Base-by-base conservation (phyloP, 306 rosid genomes). In the Pyrus communis region DNA sequence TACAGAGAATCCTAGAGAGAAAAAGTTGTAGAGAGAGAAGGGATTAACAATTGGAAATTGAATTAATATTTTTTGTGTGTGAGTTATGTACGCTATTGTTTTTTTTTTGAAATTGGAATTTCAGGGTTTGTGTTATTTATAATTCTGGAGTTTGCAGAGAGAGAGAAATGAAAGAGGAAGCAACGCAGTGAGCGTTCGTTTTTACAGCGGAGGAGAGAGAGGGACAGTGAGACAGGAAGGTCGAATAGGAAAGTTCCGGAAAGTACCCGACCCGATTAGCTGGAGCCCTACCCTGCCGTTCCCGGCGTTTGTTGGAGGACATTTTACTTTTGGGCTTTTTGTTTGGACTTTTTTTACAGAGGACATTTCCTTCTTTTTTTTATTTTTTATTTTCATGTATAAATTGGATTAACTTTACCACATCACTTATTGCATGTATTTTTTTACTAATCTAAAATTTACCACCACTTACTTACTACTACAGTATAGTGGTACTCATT, bases 241-340 rank as follows among this genome's bases (percentile, higher is more conserved):
- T 18, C 22, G 81, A 71, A 46, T 76, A 38, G 52, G 78, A 82
- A 71, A 63, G 28, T 84, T 84, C 81, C 45, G 63, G 82, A 71
- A 15, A 76, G 0, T 54, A 49, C 46, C 82, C 83, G 86, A 82
- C 84, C 88, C 86, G 78, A 7, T 14, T 27, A 5, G 38, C 10
- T 4, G n/a, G 73, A 85, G 76, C 84, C 88, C 88, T 85, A 82
- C 69, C 82, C 74, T 77, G 27, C 11, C 45, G 12, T 2, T 42
- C 3, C 59, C 38, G 35, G 23, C 4, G 21, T 18, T 38, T 6
- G 12, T 1, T 18, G 7, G 43, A n/a, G 21, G 55, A 51, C 6
- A 51, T 7, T 51, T 51, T 15, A 51, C 9, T 15, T 17, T 18
- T 51, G 55, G 55, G 55, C 55, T 15, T 49, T 49, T 17, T 18